Evolutionary conservation across 306 rosid species (phyloP).

Genomic region (Rosa rugosa): DNA sequence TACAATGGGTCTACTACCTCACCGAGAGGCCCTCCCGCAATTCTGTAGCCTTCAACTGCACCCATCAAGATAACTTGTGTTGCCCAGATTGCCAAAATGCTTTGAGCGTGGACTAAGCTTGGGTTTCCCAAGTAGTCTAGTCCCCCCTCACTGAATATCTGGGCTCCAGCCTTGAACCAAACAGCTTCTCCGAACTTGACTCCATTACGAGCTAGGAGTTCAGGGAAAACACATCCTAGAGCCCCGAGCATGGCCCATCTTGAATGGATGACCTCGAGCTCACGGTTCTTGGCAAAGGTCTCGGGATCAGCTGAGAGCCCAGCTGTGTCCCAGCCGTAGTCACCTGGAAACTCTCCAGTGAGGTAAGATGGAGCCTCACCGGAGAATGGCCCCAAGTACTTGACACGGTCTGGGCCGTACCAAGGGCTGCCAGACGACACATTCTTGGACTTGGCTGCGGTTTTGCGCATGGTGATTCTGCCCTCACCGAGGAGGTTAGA

Average conservation of each 20-base stretch:
- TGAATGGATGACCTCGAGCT: conserved; percentile 35
- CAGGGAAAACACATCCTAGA: conserved; percentile 38
- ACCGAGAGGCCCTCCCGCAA: conserved; percentile 30
- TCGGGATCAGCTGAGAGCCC: conserved; percentile 39
- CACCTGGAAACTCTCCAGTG: conserved; percentile 37
- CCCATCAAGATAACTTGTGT: conserved; percentile 34
- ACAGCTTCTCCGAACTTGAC: conserved; percentile 43
- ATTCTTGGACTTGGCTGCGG: conserved; percentile 17
- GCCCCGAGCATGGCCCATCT: conserved; percentile 39
- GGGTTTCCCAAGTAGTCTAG: conserved; percentile 44
- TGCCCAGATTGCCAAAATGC: conserved; percentile 38
- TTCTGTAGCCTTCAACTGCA: conserved; percentile 26
- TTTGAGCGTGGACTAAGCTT: conserved; percentile 31
- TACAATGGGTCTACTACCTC: conserved; percentile 25
- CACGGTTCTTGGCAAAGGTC: conserved; percentile 39
- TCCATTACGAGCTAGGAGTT: conserved; percentile 37
- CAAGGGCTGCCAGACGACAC: conserved; percentile 33
- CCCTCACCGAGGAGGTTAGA: conserved; percentile 30
- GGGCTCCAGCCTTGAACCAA: conserved; percentile 43
- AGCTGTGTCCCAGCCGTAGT: conserved; percentile 45
- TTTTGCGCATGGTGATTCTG: conserved; percentile 31
- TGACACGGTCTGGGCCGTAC: conserved; percentile 37
- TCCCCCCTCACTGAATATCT: conserved; percentile 40
- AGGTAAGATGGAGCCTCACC: conserved; percentile 36
- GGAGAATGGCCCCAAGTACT: conserved; percentile 46